Evolutionary conservation across 148 eudicot species (phyloP).

Genomic region (Rhododendron williamsianum): DNA sequence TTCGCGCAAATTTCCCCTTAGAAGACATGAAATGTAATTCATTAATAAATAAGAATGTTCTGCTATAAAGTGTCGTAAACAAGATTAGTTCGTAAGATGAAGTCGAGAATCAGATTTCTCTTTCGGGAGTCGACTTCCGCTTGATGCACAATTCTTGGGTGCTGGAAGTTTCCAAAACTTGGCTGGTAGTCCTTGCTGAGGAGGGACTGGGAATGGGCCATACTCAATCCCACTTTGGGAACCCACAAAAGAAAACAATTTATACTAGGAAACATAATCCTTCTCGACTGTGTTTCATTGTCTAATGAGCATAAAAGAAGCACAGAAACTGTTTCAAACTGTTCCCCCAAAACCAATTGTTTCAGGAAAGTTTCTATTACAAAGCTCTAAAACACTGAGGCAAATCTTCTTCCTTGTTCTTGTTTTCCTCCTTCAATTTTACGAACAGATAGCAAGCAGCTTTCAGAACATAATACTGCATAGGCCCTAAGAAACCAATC

Average conservation of each 20-base stretch:
- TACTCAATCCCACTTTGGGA: slow-evolving; percentile 39
- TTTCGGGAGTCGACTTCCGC: no score
- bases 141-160: no score
- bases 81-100: no score
- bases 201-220: slow-evolving; percentile 75
- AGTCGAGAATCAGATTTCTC: no score
- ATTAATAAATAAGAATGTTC: no score
- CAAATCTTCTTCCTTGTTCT: background rate
- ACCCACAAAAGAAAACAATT: slow-evolving; percentile 25
- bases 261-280: no score
- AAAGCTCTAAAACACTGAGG: background rate
- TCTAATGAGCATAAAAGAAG: background rate
- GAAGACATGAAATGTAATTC: no score
- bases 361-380: background rate
- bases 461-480: background rate
- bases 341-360: background rate
- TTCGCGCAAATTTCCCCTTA: no score
- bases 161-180: no score
- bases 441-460: background rate
- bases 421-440: background rate
- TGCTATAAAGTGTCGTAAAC: no score
- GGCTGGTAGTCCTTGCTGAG: slow-evolving; percentile 66
- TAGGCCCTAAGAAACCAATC: background rate
- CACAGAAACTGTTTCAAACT: background rate
- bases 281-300: background rate